Base-by-base conservation (phyloP, 352 stramenopile species). In the Pythium scleroteichum region DNA sequence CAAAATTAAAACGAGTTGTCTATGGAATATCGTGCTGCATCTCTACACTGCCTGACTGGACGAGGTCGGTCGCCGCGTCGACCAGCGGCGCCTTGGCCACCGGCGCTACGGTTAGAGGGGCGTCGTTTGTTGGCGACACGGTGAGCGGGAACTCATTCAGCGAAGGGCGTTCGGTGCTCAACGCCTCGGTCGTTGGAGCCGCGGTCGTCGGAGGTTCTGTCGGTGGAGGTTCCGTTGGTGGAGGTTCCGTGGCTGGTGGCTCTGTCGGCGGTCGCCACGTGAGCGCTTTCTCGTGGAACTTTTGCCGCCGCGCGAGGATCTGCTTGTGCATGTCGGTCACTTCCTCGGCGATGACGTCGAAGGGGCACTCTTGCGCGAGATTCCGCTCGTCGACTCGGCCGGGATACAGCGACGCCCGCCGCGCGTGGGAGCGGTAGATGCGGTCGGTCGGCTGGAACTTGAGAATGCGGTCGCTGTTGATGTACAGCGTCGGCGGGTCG, bases 391-490 rank as follows among this genome's bases (percentile, higher is more conserved):
- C 58, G 41, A 65, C 39, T 8, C 38, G 44, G 16, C 58, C 58
- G 1, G 58, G 38, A 32, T 48, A 65, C 39, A 65, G 41, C 32
- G 58, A 52, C 19, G 58, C 58, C 12, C 39, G 58, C 10, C 59
- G 41, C 13, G 42, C 59, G n/a, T 24, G 39, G 17, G 50, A 56
- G 2, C 51, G 51, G 26, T 61, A 66, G 7, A 61, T 33, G 2
- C 17, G 47, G 24, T 66, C 59, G 22, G 42, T 57, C 17, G 27
- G 32, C 14, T 56, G 48, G 42, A 27, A 60, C 23, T 55, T 9
- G 4, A 54, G 12, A 24, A 92, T 80, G 42, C 70, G 67, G 57
- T 92, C 80, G 55, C 78, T 87, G 62, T 92, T 90, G 39, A 90
- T 69, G 67, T 90, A 92, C 24, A 92, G 54, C 53, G 73, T 52